phyloP scores from a whole-genome alignment of 129 eudicot genomes.

The Silybum marianum region DNA sequence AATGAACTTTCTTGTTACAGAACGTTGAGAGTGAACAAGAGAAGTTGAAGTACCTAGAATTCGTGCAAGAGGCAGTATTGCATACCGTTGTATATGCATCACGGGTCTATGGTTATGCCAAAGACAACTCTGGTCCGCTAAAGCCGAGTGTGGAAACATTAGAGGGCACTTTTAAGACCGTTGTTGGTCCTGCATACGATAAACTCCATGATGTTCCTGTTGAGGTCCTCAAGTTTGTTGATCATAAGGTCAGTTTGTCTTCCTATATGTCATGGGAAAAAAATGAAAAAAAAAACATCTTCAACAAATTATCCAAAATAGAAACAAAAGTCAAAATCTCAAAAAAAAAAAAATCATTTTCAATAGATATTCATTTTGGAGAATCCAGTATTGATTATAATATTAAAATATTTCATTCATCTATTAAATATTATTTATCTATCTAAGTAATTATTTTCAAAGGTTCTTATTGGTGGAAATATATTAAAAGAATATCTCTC shows the following conservation, averaged over 20 bases:
- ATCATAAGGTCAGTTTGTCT: conserved; percentile 56
- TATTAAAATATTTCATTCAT: too few relatives aligned
- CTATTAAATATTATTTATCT: too few relatives aligned
- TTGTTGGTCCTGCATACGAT: conserved; percentile 61
- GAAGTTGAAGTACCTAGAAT: conserved; percentile 59
- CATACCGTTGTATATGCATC: conserved; percentile 50
- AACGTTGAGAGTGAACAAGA: conserved; percentile 38
- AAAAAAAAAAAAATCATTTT: too few relatives aligned
- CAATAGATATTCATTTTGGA: too few relatives aligned
- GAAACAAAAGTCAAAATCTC: too few relatives aligned
- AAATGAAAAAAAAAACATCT: too few relatives aligned
- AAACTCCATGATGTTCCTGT: conserved; percentile 61
- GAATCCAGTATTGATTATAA: too few relatives aligned
- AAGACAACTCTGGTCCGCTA: conserved; percentile 65
- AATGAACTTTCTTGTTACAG: not conserved
- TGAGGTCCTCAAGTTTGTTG: conserved; percentile 67
- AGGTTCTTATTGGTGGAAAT: too few relatives aligned
- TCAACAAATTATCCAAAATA: too few relatives aligned
- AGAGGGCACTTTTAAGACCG: conserved; percentile 57
- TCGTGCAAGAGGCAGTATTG: conserved; percentile 50
- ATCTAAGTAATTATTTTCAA: too few relatives aligned
- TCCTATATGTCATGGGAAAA: too few relatives aligned
- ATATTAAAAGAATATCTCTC: too few relatives aligned
- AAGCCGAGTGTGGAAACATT: conserved; percentile 60
- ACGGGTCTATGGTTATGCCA: conserved; percentile 55